A percentile compares a stretch with the other conserved stretches of the same genome.
Conservation (phyloP, 257 asterid species). For the Solanum arcanum region DNA sequence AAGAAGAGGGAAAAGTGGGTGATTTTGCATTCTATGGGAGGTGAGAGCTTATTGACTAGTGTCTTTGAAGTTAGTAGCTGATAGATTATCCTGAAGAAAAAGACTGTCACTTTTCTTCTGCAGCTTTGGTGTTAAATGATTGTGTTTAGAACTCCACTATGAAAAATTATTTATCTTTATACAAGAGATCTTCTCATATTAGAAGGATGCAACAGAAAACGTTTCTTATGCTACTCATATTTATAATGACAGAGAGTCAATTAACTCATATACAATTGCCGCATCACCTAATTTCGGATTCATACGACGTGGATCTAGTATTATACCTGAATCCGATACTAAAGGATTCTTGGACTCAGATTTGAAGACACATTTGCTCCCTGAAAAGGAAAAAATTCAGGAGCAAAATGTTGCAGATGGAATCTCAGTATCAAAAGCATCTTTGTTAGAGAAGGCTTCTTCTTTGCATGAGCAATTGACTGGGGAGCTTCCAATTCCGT, state of each 20-base stretch:
- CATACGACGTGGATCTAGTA: slow-evolving; percentile 25
- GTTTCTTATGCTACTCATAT: neutral
- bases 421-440: slow-evolving; percentile 12
- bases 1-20: neutral
- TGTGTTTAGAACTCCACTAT: neutral
- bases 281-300: slow-evolving; percentile 67
- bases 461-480: slow-evolving; percentile 30
- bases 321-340: slow-evolving; percentile 15
- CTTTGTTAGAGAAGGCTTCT: slow-evolving; percentile 21
- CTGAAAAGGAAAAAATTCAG: slow-evolving; percentile 23
- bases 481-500: slow-evolving; percentile 53
- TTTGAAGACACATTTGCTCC: slow-evolving; percentile 37
- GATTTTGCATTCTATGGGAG: neutral
- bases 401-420: slow-evolving; percentile 16
- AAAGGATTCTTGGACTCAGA: slow-evolving; percentile 20
- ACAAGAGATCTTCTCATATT: neutral
- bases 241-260: slow-evolving; percentile 47
- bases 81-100: neutral
- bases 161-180: neutral
- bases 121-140: neutral
- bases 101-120: neutral
- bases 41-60: neutral
- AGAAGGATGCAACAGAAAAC: neutral
- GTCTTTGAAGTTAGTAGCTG: neutral
- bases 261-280: slow-evolving; percentile 59